Conservation (phyloP, 2,329 filamentous ascomycete species). For the Emericellopsis atlantica region DNA sequence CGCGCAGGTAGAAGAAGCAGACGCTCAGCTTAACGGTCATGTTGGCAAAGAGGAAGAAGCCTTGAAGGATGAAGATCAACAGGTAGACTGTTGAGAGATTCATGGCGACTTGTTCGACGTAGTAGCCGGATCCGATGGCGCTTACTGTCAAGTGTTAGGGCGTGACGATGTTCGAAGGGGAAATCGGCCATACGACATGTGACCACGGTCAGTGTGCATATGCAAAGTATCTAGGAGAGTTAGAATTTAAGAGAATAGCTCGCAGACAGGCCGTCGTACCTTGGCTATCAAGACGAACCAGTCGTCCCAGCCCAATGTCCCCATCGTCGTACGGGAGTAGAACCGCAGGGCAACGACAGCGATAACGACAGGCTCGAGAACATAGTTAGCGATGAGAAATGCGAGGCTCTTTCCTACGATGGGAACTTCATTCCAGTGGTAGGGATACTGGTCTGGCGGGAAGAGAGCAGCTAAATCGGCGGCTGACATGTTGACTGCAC, state of each 20-base stretch:
- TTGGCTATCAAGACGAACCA: neutral
- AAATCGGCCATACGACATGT: neutral
- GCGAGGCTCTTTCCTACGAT: neutral
- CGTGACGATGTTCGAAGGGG: too few species aligned
- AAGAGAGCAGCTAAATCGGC: neutral
- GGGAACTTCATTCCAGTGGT: neutral
- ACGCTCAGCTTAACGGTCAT: conserved; percentile 1
- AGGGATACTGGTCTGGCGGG: neutral
- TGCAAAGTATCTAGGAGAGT: too few species aligned
- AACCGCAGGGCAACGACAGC: neutral
- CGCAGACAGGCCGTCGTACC: neutral
- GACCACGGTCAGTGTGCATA: too few species aligned
- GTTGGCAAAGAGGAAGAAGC: neutral
- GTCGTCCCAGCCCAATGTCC: neutral
- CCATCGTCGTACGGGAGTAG: neutral
- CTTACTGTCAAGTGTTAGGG: neutral
- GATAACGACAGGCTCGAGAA: neutral
- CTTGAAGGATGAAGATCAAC: conserved; percentile 1
- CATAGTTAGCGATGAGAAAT: neutral
- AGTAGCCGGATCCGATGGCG: neutral
- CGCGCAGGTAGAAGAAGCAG: conserved; percentile 1
- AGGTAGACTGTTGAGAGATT: neutral
- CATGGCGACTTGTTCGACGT: neutral
- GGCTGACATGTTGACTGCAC: neutral
- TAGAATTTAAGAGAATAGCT: too few species aligned